Base-by-base conservation (phyloP, 2,329 filamentous ascomycete species). In the Simplicillium sp. region DNA sequence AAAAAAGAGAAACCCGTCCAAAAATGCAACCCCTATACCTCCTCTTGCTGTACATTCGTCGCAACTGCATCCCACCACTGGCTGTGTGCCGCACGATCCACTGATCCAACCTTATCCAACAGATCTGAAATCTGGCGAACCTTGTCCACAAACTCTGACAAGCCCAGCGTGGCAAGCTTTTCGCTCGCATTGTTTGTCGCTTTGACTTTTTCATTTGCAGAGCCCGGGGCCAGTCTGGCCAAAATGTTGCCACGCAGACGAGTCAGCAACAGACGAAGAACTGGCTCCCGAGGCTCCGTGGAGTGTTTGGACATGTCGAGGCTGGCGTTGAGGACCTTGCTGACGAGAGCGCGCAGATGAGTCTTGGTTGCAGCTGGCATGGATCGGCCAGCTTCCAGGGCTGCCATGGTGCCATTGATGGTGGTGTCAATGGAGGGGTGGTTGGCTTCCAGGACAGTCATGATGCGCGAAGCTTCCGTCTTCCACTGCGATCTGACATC, bases 401-500 rank as follows among this genome's bases (percentile, higher is more conserved):
- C 77, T 1, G 75, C 75, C 67, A 80, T 77, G 44, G 75, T 70
- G 3, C 76, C 77, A 29, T 81, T 71, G 20, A 78, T 67, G 4
- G 69, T 71, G 12, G 71, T 65, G 34, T 78, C 75, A 3, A 68
- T 50, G 2, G 61, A 68, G 3, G 71, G 63, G 34, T 70, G 59
- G 29, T 70, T 62, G 12, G 68, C 73, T 47, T 83, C 80, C 11
- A 89, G 71, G 1, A 86, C 75, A 1, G 75, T 64, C 66, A 83
- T 77, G 48, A 89, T 76, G n/a, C 84, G 77, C 3, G 69, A 66
- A 0, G 84, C 82, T 59, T 89, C 82, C 17, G 70, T 75, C 59
- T 82, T 86, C 86, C 86, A 92, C 15, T 82, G 78, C 11, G 75
- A 75, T 35, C 86, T 78, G 3, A 87, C 83, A 53, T 90, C 85